phyloP scores from a whole-genome alignment of 495 filamentous ascomycete species.

The Hypoxylon fuscum region DNA sequence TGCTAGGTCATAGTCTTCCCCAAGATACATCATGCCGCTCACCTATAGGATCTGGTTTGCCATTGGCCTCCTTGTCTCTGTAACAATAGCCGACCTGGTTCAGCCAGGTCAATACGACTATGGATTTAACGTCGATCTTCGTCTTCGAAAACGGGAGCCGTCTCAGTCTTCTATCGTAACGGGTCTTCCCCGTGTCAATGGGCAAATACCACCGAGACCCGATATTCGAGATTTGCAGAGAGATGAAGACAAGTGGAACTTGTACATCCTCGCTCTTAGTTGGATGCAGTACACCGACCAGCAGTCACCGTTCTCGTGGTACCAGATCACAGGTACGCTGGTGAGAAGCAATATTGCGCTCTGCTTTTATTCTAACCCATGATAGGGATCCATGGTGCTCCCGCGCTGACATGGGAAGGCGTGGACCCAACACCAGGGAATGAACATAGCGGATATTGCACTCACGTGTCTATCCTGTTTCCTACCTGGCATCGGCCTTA shows the following conservation, averaged over 20 bases:
- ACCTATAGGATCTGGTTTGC: conserved; percentile 11
- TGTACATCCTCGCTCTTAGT: conserved; percentile 65
- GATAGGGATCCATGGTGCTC: conserved; percentile 71
- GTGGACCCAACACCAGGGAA: conserved; percentile 59
- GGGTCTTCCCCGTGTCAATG: conserved; percentile 39
- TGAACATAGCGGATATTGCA: conserved; percentile 67
- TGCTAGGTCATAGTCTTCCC: background rate
- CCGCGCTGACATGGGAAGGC: conserved; percentile 64
- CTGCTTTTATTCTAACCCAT: conserved; percentile 31
- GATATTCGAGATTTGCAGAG: conserved; percentile 68
- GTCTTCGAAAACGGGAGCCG: conserved; percentile 34
- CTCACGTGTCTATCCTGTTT: conserved; percentile 71
- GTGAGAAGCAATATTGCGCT: conserved; percentile 1
- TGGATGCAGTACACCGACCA: conserved; percentile 65
- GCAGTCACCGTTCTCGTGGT: conserved; percentile 63
- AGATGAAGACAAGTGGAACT: conserved; percentile 64
- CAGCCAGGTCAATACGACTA: conserved; percentile 50
- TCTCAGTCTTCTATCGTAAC: conserved; percentile 41
- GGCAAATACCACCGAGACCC: conserved; percentile 38
- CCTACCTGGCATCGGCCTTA: conserved; percentile 78
- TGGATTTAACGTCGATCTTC: conserved; percentile 47
- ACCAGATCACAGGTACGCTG: conserved; percentile 65
- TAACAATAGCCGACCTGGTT: conserved; percentile 17
- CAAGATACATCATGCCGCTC: conserved; percentile 18
- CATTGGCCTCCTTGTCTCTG: conserved; percentile 17